Base-by-base conservation (phyloP, 2,329 filamentous ascomycete species). In the Fusarium graminum region DNA sequence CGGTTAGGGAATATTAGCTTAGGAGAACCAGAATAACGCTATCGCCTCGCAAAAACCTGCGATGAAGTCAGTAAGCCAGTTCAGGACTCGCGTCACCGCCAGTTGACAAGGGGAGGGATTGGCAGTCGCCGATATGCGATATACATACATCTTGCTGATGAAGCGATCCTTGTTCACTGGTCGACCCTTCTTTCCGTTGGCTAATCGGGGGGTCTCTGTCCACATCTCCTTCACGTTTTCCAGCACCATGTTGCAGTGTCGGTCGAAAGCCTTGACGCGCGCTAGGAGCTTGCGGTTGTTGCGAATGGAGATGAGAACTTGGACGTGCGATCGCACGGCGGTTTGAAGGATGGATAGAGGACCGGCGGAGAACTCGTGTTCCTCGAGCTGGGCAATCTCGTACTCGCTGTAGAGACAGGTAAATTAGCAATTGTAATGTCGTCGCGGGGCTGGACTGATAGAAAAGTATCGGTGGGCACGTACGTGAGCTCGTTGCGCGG, bases 231-330 rank as follows among this genome's bases (percentile, higher is more conserved):
- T 81, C 42, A 96, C 93, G 72, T 97, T 97, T 84, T 97, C 93
- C 45, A 97, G 84, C 5, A 97, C 92, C 95, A 99, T 98, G 82
- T 99, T 99, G 87, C 94, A 98, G 81, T 99, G 95, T 63, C 95
- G 87, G 81, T 99, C 95, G 78, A 99, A 99, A 8, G 95, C 95
- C 85, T 99, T 99, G 76, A 99, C 94, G 68, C 95, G 91, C 50
- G 94, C 95, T 54, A 99, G 90, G 45, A 99, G 86, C 85, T 99
- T 99, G 81, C 94, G 92, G 85, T 98, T 98, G 87, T 97, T 97
- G 70, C 95, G 93, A 82, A 94, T 94, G 53, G 93, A 97, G 77
- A 99, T 97, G 69, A 99, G 88, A 65, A 99, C 94, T 82, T 98
- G 95, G 41, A 91, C 92, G 83, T 97, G 94, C 69, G 91, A 92